Conservation (phyloP, 2,329 filamentous ascomycete genomes). For the Penicillium sp. region DNA sequence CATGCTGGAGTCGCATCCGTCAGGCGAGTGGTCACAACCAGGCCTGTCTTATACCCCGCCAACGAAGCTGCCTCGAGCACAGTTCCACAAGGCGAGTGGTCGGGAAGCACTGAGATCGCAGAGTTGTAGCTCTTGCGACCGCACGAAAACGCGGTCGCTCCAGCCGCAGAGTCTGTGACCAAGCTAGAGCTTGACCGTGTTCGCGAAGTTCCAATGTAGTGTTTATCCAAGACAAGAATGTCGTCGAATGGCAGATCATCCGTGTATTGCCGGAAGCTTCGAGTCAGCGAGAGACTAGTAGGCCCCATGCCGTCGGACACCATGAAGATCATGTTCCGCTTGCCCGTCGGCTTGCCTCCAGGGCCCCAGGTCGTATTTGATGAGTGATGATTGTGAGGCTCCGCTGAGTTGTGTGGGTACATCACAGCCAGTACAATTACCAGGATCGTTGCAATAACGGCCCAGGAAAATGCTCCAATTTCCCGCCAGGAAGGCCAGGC, state of each 20-base stretch:
- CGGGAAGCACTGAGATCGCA: conserved; percentile 84
- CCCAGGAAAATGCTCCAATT: conserved; percentile 75
- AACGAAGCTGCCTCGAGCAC: conserved; percentile 90
- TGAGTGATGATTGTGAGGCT: conserved; percentile 25
- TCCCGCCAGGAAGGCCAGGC: conserved; percentile 66
- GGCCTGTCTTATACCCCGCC: conserved; percentile 84
- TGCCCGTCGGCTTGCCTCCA: conserved; percentile 54
- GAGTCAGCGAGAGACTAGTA: conserved; percentile 79
- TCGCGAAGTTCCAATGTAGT: conserved; percentile 85
- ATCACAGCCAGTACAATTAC: conserved; percentile 79
- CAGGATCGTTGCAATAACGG: conserved; percentile 71
- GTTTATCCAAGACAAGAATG: conserved; percentile 75
- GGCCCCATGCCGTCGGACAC: conserved; percentile 99
- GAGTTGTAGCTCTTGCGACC: conserved; percentile 94
- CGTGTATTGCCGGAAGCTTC: conserved; percentile 78
- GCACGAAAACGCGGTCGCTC: conserved; percentile 93
- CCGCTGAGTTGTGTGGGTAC: conserved; percentile 64
- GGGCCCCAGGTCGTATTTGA: conserved; percentile 34
- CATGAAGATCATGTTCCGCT: conserved; percentile 97
- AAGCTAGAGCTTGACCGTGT: conserved; percentile 81
- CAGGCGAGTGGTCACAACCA: conserved; percentile 92
- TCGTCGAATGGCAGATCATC: conserved; percentile 71
- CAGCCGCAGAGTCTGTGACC: conserved; percentile 94
- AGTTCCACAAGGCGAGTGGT: conserved; percentile 83
- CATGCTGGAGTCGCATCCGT: conserved; percentile 96